Base-by-base conservation (phyloP, 1,284 basidiomycete species). In the Pyrrhoderma lamaoense region DNA sequence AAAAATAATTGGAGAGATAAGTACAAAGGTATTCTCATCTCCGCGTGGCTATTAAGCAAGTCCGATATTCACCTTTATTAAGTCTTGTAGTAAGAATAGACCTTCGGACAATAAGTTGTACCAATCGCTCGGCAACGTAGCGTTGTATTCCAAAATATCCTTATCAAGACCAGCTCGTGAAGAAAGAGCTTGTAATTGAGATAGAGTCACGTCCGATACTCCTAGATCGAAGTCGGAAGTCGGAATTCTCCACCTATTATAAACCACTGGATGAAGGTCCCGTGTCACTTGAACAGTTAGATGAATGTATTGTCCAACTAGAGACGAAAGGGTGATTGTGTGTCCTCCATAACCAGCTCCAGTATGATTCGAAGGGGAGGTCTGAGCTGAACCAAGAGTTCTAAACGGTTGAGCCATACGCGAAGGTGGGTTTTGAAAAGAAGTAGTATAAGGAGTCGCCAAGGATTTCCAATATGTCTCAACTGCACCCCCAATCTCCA, bases 401-500 rank as follows among this genome's bases (percentile, higher is more conserved):
- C 54, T 56, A 42, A 52, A 52, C n/a, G 54, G 54, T 36, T 56
- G 54, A 8, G 54, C 54, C 46, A 56, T 56, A n/a, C 37, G 40
- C 36, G 42, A 23, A n/a, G 50, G 31, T 11, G 42, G 23, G 37
- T 49, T 52, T 21, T 27, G 51, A 18, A 43, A 38, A 3, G 54
- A 21, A 22, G 45, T 40, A 13, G 56, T 51, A 19, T 52, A 49
- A 11, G 57, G 76, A 42, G 81, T 75, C 19, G 85, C 79, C 52
- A 88, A 81, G 11, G 91, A 93, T 69, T 95, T 96, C 93, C 93
- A 97, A 67, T 97, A 97, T 0, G 93, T 97, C 69, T 96, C 93
- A 18, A 96, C 80, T 45, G 91, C 82, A 8, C 96, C 95, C 22
- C 93, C 94, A 55, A 98, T 89, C 69, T 95, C 91, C n/a, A 99